Percentiles rank a stretch among this genome's conserved stretches.
These are phyloP conservation scores for Rhizopus sp. DNA, from an alignment of 371 early-diverging fungal species.

Conservation along the genomic window DNA sequence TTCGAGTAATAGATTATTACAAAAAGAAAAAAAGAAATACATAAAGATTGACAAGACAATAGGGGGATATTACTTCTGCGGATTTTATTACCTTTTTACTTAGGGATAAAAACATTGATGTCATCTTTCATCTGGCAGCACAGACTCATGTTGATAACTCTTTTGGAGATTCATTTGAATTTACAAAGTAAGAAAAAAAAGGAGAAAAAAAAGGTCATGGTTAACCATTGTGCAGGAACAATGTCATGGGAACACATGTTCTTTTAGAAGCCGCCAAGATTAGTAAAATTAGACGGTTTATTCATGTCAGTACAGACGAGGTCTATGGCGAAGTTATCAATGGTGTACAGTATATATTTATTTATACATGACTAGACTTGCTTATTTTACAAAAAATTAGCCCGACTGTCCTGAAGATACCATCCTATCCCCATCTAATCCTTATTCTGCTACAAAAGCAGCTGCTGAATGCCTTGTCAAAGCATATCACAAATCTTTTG, in stretches of 20 bases:
- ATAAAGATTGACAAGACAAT: conserved; percentile 14
- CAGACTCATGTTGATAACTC: conserved; percentile 91
- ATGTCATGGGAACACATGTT: conserved; percentile 88
- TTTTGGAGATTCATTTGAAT: conserved; percentile 84
- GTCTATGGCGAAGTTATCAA: conserved; percentile 84
- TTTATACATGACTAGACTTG: neutral
- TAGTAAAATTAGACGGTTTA: conserved; percentile 60
- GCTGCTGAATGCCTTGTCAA: conserved; percentile 85
- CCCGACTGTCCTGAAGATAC: conserved; percentile 72
- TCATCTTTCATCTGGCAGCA: conserved; percentile 84
- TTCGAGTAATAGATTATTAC: conserved; percentile 49
- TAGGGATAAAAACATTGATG: conserved; percentile 72
- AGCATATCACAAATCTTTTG: conserved; percentile 83
- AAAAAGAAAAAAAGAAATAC: neutral
- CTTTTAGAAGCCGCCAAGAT: conserved; percentile 79
- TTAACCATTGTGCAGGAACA: conserved; percentile 50
- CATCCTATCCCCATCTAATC: conserved; percentile 78
- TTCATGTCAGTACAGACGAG: conserved; percentile 88
- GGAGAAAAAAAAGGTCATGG: neutral
- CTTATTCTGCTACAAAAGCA: conserved; percentile 90
- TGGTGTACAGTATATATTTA: conserved; percentile 48
- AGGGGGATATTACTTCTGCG: conserved; percentile 75
- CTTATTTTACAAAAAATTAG: conserved; percentile 30
- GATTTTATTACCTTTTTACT: conserved; percentile 73
- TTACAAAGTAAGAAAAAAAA: conserved; percentile 56